Conservation (phyloP, 805 yeast genomes). For the Hanseniaspora taiwanica region DNA sequence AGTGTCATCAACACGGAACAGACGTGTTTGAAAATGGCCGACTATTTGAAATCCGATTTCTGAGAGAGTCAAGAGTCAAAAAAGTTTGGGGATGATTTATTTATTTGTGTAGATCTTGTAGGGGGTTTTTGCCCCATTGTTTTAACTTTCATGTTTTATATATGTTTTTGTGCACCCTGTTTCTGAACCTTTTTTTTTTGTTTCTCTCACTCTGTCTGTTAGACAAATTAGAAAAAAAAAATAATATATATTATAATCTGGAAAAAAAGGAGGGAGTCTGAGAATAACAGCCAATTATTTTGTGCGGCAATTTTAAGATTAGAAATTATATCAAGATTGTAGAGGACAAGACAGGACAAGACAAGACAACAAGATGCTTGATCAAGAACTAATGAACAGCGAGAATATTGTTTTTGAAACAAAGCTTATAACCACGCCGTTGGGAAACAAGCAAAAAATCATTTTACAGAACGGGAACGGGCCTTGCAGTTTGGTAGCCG, state of each 20-base stretch:
- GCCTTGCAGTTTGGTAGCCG: conserved; percentile 76
- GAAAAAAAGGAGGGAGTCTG: no score
- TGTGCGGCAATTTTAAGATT: no score
- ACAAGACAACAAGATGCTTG: no score
- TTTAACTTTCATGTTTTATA: neutral
- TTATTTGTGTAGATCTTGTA: neutral
- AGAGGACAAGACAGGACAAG: no score
- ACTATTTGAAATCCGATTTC: neutral
- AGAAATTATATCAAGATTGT: no score
- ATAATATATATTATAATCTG: no score
- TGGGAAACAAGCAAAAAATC: conserved; percentile 30
- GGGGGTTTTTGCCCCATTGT: no score
- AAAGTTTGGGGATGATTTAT: neutral
- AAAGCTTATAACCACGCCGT: neutral
- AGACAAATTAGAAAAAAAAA: no score
- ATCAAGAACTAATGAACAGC: neutral
- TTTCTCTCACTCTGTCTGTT: no score
- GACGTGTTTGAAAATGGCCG: conserved; percentile 2
- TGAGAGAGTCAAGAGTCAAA: neutral
- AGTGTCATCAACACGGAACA: conserved; percentile 7
- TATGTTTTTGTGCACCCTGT: neutral
- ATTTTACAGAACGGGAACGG: conserved; percentile 73
- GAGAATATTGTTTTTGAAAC: neutral
- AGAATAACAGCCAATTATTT: no score
- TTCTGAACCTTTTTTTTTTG: neutral